Percentiles rank a stretch among this genome's conserved stretches.
Evolutionary conservation across 2,329 filamentous ascomycete species (phyloP).

Genomic region (Fusarium tricinctum): DNA sequence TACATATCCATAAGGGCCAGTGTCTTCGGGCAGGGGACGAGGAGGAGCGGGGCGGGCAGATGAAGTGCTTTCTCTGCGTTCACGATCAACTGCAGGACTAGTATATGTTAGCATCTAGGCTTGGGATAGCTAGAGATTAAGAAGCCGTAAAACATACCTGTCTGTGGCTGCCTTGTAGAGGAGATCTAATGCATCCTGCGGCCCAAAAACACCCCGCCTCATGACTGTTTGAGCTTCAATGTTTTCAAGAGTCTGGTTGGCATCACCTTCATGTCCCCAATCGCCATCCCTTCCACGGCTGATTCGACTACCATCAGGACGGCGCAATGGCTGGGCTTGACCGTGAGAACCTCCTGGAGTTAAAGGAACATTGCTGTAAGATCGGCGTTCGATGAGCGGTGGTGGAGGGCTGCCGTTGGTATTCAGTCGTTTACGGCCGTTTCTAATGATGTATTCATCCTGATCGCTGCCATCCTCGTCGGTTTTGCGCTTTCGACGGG

Average conservation of each 20-base stretch:
- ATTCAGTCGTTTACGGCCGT: slow-evolving; percentile 77
- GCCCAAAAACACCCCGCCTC: slow-evolving; percentile 84
- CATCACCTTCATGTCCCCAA: slow-evolving; percentile 64
- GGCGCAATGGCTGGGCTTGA: slow-evolving; percentile 74
- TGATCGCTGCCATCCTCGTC: slow-evolving; percentile 67
- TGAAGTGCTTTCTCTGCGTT: slow-evolving; percentile 44
- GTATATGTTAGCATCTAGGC: slow-evolving; percentile 21
- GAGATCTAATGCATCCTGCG: slow-evolving; percentile 91
- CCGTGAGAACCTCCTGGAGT: slow-evolving; percentile 77
- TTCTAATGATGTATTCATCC: slow-evolving; percentile 79
- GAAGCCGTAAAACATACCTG: slow-evolving; percentile 59
- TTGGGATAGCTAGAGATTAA: slow-evolving; percentile 7
- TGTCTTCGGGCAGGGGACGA: slow-evolving; percentile 36
- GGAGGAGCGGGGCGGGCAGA: slow-evolving; percentile 33
- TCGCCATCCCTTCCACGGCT: slow-evolving; percentile 51
- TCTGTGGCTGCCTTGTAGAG: slow-evolving; percentile 88
- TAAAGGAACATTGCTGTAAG: slow-evolving; percentile 67
- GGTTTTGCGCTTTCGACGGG: slow-evolving; percentile 89
- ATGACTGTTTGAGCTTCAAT: slow-evolving; percentile 75
- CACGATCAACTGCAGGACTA: slow-evolving; percentile 46
- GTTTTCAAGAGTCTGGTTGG: slow-evolving; percentile 74
- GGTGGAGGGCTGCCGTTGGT: slow-evolving; percentile 62
- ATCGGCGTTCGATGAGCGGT: slow-evolving; percentile 59
- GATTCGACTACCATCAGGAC: slow-evolving; percentile 64
- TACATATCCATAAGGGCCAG: slow-evolving; percentile 40